phyloP scores from a whole-genome alignment of 192 early-diverging fungal species.

The Backusella sp. region DNA sequence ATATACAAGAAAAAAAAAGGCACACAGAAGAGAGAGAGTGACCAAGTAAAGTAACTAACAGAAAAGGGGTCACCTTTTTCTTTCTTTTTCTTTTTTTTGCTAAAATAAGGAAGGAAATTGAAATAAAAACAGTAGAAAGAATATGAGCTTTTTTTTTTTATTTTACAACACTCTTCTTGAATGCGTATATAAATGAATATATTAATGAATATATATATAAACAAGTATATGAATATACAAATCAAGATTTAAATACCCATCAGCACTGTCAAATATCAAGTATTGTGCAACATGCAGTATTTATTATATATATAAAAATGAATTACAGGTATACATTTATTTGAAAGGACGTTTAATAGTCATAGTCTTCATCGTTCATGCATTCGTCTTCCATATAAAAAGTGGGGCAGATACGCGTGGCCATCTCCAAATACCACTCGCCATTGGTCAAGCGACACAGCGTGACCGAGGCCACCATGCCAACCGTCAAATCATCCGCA shows the following conservation, averaged over 20 bases:
- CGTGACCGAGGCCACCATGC: constrained; percentile 24
- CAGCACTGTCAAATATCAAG: neutral
- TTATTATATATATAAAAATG: no score
- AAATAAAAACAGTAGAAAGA: no score
- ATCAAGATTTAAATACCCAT: no score
- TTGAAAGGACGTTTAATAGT: neutral
- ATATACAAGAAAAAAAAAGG: no score
- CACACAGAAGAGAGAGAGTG: neutral
- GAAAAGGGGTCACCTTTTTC: neutral
- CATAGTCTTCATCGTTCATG: constrained; percentile 18
- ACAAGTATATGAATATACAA: no score
- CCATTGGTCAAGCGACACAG: constrained; percentile 25
- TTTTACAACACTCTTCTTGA: no score
- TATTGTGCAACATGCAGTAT: no score
- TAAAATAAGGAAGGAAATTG: neutral
- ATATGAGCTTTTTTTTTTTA: no score
- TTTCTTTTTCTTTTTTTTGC: neutral
- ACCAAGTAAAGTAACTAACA: neutral
- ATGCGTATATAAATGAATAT: no score
- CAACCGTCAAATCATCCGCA: constrained; percentile 14
- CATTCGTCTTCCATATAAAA: constrained; percentile 38
- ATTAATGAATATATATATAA: no score
- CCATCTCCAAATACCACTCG: constrained; percentile 27
- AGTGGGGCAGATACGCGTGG: constrained; percentile 17
- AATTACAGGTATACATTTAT: neutral